A percentile compares a stretch with the other conserved stretches of the same genome.
phyloP scores from a whole-genome alignment of 306 rosid genomes.

The Cicer pinnatifidum region DNA sequence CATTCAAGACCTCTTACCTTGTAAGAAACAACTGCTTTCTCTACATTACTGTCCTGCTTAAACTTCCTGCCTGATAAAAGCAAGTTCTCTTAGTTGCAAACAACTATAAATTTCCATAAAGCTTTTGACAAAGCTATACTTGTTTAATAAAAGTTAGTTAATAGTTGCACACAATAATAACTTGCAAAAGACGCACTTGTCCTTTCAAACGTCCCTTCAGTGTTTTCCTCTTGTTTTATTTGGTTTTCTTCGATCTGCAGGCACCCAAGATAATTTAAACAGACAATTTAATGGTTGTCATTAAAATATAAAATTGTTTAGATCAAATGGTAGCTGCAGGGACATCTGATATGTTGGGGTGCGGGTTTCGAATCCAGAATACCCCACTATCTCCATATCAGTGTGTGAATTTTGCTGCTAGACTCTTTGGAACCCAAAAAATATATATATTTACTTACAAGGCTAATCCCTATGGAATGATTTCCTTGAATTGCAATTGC shows the following conservation, averaged over 20 bases:
- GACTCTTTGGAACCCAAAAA: too few relatives aligned
- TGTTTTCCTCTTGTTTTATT: constrained; percentile 60
- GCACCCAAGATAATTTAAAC: constrained; percentile 44
- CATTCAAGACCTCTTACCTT: constrained; percentile 58
- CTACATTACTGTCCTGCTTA: constrained; percentile 61
- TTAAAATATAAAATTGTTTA: constrained; percentile 11
- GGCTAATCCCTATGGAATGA: constrained; percentile 57
- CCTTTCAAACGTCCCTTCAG: constrained; percentile 57
- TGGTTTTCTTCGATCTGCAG: constrained; percentile 73
- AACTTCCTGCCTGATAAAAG: constrained; percentile 61
- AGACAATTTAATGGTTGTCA: constrained; percentile 33
- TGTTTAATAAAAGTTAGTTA: constrained; percentile 6
- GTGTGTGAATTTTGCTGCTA: too few relatives aligned
- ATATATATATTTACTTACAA: constrained; percentile 52
- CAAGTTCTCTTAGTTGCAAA: constrained; percentile 41
- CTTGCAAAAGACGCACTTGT: constrained; percentile 20
- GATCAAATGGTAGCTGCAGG: background rate
- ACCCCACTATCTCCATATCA: too few relatives aligned
- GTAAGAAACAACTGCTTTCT: constrained; percentile 79
- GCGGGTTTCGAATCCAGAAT: too few relatives aligned
- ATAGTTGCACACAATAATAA: constrained; percentile 40
- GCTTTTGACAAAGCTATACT: constrained; percentile 1
- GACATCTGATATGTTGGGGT: too few relatives aligned
- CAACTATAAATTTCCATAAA: constrained; percentile 36
- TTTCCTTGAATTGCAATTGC: constrained; percentile 86